These are phyloP conservation scores for Gnetum montanum DNA, from an alignment of 75 land plant genomes.

Conservation along the genomic window DNA sequence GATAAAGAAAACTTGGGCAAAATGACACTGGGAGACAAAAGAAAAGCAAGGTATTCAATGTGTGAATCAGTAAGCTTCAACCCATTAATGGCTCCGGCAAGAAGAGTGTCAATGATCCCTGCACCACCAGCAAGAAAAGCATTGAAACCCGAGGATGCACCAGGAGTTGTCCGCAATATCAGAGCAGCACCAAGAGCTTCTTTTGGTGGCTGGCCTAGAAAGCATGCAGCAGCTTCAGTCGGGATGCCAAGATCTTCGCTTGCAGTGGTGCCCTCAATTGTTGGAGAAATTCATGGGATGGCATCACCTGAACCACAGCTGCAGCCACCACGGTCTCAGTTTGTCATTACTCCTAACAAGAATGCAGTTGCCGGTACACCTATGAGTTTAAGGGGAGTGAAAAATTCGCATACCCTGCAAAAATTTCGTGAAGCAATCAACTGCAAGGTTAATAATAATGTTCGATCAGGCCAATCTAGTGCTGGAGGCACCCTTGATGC, in stretches of 20 bases:
- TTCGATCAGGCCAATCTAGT: background rate
- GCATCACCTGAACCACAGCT: background rate
- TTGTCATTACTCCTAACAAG: background rate
- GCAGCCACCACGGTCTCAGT: background rate
- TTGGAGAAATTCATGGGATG: background rate
- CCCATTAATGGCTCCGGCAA: background rate
- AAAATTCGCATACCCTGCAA: background rate
- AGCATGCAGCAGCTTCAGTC: background rate
- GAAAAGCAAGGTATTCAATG: background rate
- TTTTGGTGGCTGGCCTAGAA: background rate
- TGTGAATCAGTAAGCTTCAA: background rate
- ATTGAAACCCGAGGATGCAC: background rate
- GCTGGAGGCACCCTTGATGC: background rate
- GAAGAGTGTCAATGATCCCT: constrained; percentile 6
- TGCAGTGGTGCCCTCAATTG: background rate
- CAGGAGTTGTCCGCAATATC: background rate
- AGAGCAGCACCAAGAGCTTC: background rate
- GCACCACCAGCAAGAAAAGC: background rate
- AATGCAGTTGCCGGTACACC: background rate
- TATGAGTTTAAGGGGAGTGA: background rate
- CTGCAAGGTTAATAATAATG: background rate
- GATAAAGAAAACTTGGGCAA: constrained; percentile 3
- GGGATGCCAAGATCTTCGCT: background rate
- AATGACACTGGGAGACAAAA: constrained; percentile 1
- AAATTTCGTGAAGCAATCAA: background rate